A percentile compares a stretch with the other conserved stretches of the same genome.
Evolutionary conservation across 768 basidiomycete species (phyloP).

Genomic region (Agaricus sinodeliciosus): DNA sequence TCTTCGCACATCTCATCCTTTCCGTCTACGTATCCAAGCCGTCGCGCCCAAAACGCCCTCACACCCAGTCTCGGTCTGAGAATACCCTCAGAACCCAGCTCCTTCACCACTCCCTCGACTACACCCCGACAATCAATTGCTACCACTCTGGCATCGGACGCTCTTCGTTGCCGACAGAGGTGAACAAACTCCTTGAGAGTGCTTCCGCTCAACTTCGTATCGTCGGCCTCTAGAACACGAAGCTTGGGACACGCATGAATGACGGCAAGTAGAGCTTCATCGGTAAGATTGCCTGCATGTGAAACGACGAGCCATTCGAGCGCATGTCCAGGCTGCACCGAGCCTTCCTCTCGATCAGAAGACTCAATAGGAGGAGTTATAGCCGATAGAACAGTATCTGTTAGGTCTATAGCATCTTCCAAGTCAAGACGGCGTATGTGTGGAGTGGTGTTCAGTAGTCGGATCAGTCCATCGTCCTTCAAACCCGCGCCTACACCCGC

Average conservation of each 20-base stretch:
- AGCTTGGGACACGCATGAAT: slow-evolving; percentile 59
- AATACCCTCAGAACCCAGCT: slow-evolving; percentile 33
- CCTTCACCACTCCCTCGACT: slow-evolving; percentile 54
- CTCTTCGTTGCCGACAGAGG: slow-evolving; percentile 39
- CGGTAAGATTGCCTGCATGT: slow-evolving; percentile 54
- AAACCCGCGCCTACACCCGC: slow-evolving; percentile 67
- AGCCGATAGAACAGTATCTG: slow-evolving; percentile 59
- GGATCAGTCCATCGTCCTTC: slow-evolving; percentile 67
- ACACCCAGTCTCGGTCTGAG: slow-evolving; percentile 71
- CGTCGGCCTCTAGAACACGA: slow-evolving; percentile 69
- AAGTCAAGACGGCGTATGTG: slow-evolving; percentile 72
- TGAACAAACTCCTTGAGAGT: slow-evolving; percentile 66
- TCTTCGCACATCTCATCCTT: slow-evolving; percentile 52
- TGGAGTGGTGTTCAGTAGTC: slow-evolving; percentile 63
- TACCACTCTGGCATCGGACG: slow-evolving; percentile 48
- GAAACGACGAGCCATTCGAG: slow-evolving; percentile 72
- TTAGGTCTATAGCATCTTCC: slow-evolving; percentile 75
- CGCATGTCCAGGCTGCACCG: slow-evolving; percentile 50
- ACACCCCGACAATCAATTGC: slow-evolving; percentile 75
- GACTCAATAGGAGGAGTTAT: slow-evolving; percentile 44
- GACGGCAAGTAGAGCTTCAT: slow-evolving; percentile 57
- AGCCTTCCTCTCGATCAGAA: background rate
- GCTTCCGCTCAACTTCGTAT: slow-evolving; percentile 58
- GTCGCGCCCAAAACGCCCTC: slow-evolving; percentile 67
- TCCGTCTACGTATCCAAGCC: slow-evolving; percentile 63